Evolutionary conservation across 192 early-diverging fungal genomes (phyloP).

Genomic region (Coemansia erecta): DNA sequence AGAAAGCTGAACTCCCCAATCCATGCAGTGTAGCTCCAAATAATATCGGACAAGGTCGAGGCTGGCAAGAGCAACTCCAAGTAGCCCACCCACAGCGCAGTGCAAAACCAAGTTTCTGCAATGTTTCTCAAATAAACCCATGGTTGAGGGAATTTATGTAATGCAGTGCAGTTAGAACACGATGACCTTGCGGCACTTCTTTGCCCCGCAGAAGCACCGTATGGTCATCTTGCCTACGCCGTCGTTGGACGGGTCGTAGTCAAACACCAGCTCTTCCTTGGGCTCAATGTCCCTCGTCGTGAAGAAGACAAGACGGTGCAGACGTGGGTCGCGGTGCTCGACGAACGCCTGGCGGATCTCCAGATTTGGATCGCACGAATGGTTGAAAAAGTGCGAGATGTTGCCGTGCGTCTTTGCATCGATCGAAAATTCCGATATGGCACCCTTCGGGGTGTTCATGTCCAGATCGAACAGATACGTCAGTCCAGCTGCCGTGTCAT

Average conservation of each 20-base stretch:
- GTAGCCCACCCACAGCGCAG: constrained; percentile 3
- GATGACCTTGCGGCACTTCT: constrained; percentile 26
- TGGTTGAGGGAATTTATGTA: too few species aligned
- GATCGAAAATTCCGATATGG: constrained; percentile 91
- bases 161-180: constrained; percentile 5
- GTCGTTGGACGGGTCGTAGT: constrained; percentile 83
- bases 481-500: constrained; percentile 23
- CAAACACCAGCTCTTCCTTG: constrained; percentile 91
- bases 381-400: constrained; percentile 96
- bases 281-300: constrained; percentile 67
- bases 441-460: constrained; percentile 78
- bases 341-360: constrained; percentile 46
- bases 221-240: constrained; percentile 9
- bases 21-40: constrained; percentile 15
- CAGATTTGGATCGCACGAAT: constrained; percentile 94
- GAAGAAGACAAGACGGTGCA: constrained; percentile 90
- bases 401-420: constrained; percentile 91
- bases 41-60: constrained; percentile 6
- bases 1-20: background rate
- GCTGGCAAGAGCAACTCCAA: background rate
- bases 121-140: too few species aligned
- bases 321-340: constrained; percentile 80
- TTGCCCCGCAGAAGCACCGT: constrained; percentile 30
- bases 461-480: constrained; percentile 71
- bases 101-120: background rate